Evolutionary conservation across 2,329 filamentous ascomycete species (phyloP).

Genomic region (Hypoxylon sp.): DNA sequence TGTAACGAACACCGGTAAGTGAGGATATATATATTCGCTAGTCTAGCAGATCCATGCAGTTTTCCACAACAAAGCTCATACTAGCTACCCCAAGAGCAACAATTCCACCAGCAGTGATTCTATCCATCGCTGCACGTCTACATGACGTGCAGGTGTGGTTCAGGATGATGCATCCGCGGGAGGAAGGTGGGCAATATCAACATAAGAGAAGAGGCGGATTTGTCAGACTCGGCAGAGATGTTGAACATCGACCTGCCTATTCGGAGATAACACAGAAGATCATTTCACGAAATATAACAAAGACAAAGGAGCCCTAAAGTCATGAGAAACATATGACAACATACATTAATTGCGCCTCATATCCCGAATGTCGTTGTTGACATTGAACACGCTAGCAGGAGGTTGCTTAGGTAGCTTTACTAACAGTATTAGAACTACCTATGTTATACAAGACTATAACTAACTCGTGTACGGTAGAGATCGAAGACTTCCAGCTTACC

Average conservation of each 20-base stretch:
- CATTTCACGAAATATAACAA: conserved; percentile 14
- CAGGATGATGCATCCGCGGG: conserved; percentile 13
- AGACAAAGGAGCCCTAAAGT: background rate
- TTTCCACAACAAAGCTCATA: conserved; percentile 1
- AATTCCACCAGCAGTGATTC: background rate
- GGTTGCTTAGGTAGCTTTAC: too few relatives aligned
- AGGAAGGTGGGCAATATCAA: conserved; percentile 14
- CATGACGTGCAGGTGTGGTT: conserved; percentile 30
- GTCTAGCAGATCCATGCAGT: conserved; percentile 20
- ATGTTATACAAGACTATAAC: conserved; percentile 5
- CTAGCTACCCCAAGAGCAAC: background rate
- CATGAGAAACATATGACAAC: conserved; percentile 28
- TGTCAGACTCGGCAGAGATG: conserved; percentile 11
- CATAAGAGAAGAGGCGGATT: conserved; percentile 18
- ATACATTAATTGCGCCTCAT: conserved; percentile 5
- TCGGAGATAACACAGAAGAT: conserved; percentile 26
- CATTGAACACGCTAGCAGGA: too few relatives aligned
- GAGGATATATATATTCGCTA: conserved; percentile 15
- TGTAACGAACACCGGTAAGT: conserved; percentile 10
- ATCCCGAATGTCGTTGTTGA: too few relatives aligned
- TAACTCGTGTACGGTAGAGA: conserved; percentile 6
- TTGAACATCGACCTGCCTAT: conserved; percentile 30
- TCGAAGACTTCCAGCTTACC: conserved; percentile 2
- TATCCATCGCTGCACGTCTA: conserved; percentile 12
- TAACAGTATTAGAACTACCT: background rate